Conservation (phyloP, 1,284 basidiomycete species). For the Anthracocystis panici-leucophaei region DNA sequence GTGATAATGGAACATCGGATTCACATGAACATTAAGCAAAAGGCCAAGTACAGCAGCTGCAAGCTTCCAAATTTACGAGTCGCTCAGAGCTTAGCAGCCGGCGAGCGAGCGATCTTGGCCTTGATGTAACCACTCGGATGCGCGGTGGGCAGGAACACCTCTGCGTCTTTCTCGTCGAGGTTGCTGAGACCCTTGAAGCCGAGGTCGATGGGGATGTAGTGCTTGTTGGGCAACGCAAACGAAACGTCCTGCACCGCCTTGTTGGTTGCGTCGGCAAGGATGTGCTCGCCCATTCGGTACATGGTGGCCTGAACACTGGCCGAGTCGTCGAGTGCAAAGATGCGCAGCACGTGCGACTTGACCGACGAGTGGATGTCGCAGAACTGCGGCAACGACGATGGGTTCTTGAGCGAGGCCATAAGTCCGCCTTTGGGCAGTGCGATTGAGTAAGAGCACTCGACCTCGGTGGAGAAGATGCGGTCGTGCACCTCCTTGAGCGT, state of each 20-base stretch:
- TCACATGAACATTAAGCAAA: background rate
- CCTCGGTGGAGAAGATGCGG: constrained; percentile 66
- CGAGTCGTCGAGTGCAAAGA: constrained; percentile 88
- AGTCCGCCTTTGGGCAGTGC: constrained; percentile 39
- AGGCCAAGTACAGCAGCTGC: background rate
- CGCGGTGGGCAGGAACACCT: constrained; percentile 62
- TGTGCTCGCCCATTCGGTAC: constrained; percentile 85
- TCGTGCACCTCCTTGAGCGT: constrained; percentile 74
- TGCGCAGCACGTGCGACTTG: constrained; percentile 79
- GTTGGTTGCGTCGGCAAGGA: constrained; percentile 73
- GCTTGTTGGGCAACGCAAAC: constrained; percentile 86
- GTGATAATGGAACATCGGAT: background rate
- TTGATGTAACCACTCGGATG: constrained; percentile 65
- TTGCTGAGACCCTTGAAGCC: constrained; percentile 60
- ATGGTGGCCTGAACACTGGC: constrained; percentile 93
- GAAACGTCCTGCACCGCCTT: constrained; percentile 76
- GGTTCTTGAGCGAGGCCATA: constrained; percentile 64
- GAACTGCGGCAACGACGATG: constrained; percentile 62
- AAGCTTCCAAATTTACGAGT: no score
- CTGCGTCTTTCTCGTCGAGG: constrained; percentile 59
- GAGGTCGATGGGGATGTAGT: constrained; percentile 65
- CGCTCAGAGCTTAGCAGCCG: constrained; percentile 47
- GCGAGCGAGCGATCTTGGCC: constrained; percentile 52
- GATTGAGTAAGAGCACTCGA: constrained; percentile 61
- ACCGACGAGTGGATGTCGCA: constrained; percentile 73